Conservation (phyloP, 83 land plant species). For the Larix sibirica region DNA sequence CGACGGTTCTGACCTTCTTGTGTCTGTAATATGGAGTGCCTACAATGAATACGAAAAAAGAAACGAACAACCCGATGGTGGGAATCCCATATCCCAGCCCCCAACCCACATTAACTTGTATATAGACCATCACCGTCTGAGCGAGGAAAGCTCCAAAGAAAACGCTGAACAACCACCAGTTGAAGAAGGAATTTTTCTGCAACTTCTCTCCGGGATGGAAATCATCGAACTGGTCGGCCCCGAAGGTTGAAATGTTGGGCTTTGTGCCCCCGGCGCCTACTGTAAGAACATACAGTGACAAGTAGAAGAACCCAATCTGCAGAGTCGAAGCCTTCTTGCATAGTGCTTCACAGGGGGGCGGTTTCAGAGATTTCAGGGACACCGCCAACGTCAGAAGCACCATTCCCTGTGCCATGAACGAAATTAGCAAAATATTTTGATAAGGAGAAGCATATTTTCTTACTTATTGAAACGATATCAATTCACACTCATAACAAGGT, state of each 20-base stretch:
- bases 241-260: constrained; percentile 80
- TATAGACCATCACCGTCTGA: constrained; percentile 58
- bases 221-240: constrained; percentile 84
- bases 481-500: too few relatives aligned
- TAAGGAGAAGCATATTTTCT: too few relatives aligned
- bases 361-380: constrained; percentile 46
- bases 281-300: constrained; percentile 69
- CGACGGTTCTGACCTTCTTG: constrained; percentile 32
- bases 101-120: constrained; percentile 78
- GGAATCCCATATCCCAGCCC: constrained; percentile 73
- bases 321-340: constrained; percentile 49
- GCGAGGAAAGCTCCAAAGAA: constrained; percentile 55
- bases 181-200: constrained; percentile 75
- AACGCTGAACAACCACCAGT: constrained; percentile 82
- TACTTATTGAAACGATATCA: too few relatives aligned
- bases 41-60: constrained; percentile 47
- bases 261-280: constrained; percentile 75
- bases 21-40: constrained; percentile 74
- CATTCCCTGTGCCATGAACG: constrained; percentile 55
- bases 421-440: background rate
- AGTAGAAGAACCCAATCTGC: constrained; percentile 66
- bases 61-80: constrained; percentile 44
- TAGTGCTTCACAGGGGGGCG: constrained; percentile 25
- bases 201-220: constrained; percentile 50
- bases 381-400: constrained; percentile 57